Percentiles rank a stretch among this genome's conserved stretches.
Conservation (phyloP, 345 rosid genomes). For the Hibiscus mutabilis region DNA sequence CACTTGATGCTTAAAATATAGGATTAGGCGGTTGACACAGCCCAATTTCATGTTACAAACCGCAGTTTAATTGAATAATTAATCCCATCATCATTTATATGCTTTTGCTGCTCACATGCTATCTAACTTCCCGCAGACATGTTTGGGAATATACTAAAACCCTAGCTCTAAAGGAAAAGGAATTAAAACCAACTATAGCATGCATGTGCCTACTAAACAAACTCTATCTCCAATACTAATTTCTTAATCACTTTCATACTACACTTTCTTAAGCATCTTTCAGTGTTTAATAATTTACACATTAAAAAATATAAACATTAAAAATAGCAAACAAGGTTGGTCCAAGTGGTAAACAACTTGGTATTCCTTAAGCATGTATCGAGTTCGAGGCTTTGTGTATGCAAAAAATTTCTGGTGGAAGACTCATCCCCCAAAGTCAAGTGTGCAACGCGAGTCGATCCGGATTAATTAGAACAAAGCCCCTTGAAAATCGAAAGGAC, state of each 20-base stretch:
- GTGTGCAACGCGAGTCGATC: no score
- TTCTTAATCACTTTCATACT: background rate
- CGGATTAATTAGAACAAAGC: no score
- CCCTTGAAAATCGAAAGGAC: no score
- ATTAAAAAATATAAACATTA: no score
- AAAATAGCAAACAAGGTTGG: no score
- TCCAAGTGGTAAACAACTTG: background rate
- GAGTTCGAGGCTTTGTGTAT: no score
- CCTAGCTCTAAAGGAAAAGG: background rate
- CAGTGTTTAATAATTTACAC: no score
- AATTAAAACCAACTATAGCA: background rate
- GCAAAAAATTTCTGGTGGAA: no score
- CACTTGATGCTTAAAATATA: background rate
- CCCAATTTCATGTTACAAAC: background rate
- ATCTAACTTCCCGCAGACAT: background rate
- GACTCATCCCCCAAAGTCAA: no score
- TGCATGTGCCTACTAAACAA: slow-evolving; percentile 13
- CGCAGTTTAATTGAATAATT: background rate
- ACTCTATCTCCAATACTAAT: background rate
- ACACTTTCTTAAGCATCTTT: background rate
- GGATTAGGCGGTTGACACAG: slow-evolving; percentile 1
- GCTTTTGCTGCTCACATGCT: background rate
- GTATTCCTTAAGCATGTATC: no score
- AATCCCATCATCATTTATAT: background rate
- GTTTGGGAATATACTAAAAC: background rate